A percentile compares a stretch with the other conserved stretches of the same genome.
phyloP scores from a whole-genome alignment of 805 yeast genomes.

The Barnettozyma sucrosica region DNA sequence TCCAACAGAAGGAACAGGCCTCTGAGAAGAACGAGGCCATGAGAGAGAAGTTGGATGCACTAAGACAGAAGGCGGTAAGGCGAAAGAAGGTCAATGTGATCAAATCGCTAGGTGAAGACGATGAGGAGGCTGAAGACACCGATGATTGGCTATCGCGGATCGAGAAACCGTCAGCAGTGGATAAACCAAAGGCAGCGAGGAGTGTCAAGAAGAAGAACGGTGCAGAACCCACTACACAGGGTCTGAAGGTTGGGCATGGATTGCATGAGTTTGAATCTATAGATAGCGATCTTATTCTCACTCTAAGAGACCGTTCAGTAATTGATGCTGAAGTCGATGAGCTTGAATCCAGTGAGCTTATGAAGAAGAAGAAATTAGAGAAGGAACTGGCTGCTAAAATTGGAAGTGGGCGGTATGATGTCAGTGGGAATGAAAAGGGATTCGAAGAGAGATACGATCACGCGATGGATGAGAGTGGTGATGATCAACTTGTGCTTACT shows the following conservation, averaged over 20 bases:
- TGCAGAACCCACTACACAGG: constrained; percentile 4
- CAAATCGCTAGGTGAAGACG: constrained; percentile 14
- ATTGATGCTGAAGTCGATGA: constrained; percentile 21
- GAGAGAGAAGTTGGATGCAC: constrained; percentile 12
- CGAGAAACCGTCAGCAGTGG: constrained; percentile 2
- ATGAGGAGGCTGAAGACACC: constrained; percentile 3
- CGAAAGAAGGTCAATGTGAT: constrained; percentile 10
- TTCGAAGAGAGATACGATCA: constrained; percentile 16
- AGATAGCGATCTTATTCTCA: constrained; percentile 16
- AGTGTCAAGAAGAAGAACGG: not conserved
- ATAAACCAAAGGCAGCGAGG: not conserved
- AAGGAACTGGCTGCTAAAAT: constrained; percentile 14
- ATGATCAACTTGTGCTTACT: constrained; percentile 15
- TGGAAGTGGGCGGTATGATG: constrained; percentile 15
- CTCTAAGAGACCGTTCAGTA: constrained; percentile 21
- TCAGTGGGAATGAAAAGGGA: constrained; percentile 13
- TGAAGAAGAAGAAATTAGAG: constrained; percentile 14
- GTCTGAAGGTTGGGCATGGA: constrained; percentile 19
- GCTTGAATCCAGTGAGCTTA: constrained; percentile 18
- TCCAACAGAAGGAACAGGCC: constrained; percentile 4
- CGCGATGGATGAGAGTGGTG: constrained; percentile 5
- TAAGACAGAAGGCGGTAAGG: constrained; percentile 13
- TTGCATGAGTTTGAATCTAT: constrained; percentile 10
- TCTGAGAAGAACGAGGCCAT: constrained; percentile 11
- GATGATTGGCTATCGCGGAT: constrained; percentile 23